phyloP scores from a whole-genome alignment of 192 early-diverging fungal genomes.

The Backusella tarrabulga region DNA sequence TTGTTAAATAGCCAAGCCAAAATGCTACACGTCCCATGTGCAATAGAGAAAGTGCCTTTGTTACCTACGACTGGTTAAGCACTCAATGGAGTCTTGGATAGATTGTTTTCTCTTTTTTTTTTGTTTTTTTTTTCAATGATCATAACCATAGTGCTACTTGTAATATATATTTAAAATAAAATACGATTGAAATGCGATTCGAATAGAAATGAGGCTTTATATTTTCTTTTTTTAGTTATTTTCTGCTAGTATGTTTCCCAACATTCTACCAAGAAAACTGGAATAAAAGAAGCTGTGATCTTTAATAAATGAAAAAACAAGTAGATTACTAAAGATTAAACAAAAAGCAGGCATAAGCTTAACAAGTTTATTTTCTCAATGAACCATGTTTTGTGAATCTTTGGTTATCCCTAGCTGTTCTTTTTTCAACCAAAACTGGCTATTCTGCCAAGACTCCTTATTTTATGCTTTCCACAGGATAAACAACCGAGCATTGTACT shows the following conservation, averaged over 20 bases:
- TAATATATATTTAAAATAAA: constrained; percentile 5
- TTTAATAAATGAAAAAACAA: neutral
- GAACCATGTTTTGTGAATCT: no score
- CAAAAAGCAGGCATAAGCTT: no score
- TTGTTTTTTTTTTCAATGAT: neutral
- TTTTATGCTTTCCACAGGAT: no score
- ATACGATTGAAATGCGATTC: neutral
- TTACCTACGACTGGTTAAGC: constrained; percentile 29
- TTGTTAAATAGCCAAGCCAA: neutral
- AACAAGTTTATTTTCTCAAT: no score
- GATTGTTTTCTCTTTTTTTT: neutral
- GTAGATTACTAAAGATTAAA: no score
- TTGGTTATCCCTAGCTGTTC: no score
- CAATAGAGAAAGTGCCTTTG: constrained; percentile 15
- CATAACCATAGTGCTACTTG: neutral
- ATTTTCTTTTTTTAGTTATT: no score
- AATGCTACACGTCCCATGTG: constrained; percentile 23
- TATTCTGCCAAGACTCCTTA: no score
- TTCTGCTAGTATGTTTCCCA: no score
- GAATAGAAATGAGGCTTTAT: no score
- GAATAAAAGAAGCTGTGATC: neutral
- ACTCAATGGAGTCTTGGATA: constrained; percentile 41
- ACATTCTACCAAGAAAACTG: neutral
- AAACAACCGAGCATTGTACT: no score
- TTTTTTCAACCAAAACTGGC: no score